Percentiles rank a stretch among this genome's conserved stretches.
phyloP scores from a whole-genome alignment of 2,329 filamentous ascomycete genomes.

The Talaromyces sp. region DNA sequence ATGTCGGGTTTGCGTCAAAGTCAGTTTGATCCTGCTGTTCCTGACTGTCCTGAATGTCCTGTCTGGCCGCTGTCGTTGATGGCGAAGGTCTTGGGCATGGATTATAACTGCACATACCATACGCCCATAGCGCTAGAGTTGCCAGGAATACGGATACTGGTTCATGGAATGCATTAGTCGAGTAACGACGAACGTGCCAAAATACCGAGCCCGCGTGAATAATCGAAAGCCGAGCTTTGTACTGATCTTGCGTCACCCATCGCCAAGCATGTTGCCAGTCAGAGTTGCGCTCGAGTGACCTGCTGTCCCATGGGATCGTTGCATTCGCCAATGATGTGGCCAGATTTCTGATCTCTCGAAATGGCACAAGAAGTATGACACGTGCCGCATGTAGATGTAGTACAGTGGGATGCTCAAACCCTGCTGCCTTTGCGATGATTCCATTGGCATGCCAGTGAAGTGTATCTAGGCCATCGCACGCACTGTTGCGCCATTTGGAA shows the following conservation, averaged over 20 bases:
- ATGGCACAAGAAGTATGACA: constrained; percentile 49
- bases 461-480: constrained; percentile 48
- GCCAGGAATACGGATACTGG: constrained; percentile 44
- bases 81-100: constrained; percentile 24
- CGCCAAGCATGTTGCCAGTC: constrained; percentile 42
- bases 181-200: constrained; percentile 50
- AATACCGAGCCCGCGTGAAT: constrained; percentile 51
- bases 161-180: constrained; percentile 46
- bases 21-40: constrained; percentile 11
- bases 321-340: constrained; percentile 32
- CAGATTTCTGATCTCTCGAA: constrained; percentile 43
- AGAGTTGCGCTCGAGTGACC: constrained; percentile 22
- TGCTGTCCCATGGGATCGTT: constrained; percentile 26
- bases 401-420: constrained; percentile 52
- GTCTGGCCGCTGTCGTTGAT: constrained; percentile 15
- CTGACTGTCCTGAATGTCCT: background rate
- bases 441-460: constrained; percentile 56
- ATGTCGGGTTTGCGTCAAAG: constrained; percentile 31
- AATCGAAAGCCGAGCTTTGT: constrained; percentile 54
- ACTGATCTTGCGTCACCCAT: constrained; percentile 50
- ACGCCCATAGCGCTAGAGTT: constrained; percentile 47
- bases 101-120: constrained; percentile 31
- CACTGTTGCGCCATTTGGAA: constrained; percentile 43
- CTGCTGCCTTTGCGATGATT: constrained; percentile 45
- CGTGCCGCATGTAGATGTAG: constrained; percentile 53